Conservation (phyloP, 495 filamentous ascomycete genomes). For the Penicillium verhagenii region DNA sequence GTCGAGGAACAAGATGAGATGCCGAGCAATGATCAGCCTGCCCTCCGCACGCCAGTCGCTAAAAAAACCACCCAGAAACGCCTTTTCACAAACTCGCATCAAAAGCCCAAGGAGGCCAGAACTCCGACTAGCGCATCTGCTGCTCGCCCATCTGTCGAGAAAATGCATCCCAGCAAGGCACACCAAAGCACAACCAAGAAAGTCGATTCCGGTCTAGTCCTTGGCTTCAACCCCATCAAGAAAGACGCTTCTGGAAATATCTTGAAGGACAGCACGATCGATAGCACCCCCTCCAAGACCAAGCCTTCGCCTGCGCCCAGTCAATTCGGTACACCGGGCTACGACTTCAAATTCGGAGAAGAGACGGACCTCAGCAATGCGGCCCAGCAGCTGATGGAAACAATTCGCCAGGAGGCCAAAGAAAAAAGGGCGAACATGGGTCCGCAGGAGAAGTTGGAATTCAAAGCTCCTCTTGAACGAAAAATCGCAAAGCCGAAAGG, state of each 20-base stretch:
- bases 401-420: conserved; percentile 65
- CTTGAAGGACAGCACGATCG: conserved; percentile 26
- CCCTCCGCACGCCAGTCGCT: conserved; percentile 20
- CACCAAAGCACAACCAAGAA: conserved; percentile 69
- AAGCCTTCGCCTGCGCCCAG: conserved; percentile 36
- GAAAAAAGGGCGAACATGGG: conserved; percentile 64
- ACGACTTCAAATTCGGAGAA: conserved; percentile 70
- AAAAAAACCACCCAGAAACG: conserved; percentile 22
- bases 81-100: conserved; percentile 11
- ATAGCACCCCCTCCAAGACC: conserved; percentile 46
- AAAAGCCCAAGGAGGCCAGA: conserved; percentile 38
- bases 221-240: conserved; percentile 66
- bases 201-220: conserved; percentile 61
- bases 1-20: conserved; percentile 44
- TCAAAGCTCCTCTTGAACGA: conserved; percentile 47
- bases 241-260: conserved; percentile 41
- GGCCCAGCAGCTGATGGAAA: conserved; percentile 75
- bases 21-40: conserved; percentile 9
- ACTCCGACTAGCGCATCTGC: conserved; percentile 44
- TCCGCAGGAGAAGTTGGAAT: conserved; percentile 40
- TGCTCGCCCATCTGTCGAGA: conserved; percentile 54
- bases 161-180: conserved; percentile 78
- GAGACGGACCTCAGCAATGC: conserved; percentile 66
- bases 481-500: conserved; percentile 78
- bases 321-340: conserved; percentile 58